Conservation (phyloP, 2,329 filamentous ascomycete species). For the Karstenula rhodostoma region DNA sequence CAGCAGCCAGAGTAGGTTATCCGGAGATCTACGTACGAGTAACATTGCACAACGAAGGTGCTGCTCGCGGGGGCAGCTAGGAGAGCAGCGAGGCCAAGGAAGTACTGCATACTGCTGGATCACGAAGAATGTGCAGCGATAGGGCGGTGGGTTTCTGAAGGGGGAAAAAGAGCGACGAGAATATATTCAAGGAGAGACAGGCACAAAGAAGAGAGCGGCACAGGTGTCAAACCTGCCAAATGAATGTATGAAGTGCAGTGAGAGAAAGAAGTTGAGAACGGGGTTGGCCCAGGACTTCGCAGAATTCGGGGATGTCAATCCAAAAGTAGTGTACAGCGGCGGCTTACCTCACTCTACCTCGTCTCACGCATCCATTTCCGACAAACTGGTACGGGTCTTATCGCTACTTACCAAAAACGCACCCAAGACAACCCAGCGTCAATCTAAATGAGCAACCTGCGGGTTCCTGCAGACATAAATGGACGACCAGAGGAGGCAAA, state of each 20-base stretch:
- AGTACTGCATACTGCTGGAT: slow-evolving; percentile 23
- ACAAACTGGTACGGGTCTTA: background rate
- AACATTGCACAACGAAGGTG: slow-evolving; percentile 71
- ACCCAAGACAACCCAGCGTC: background rate
- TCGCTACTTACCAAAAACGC: slow-evolving; percentile 5
- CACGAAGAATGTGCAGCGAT: slow-evolving; percentile 1
- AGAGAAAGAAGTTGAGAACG: slow-evolving; percentile 4
- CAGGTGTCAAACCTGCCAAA: slow-evolving; percentile 27
- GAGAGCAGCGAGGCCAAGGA: slow-evolving; percentile 24
- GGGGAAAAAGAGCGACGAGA: slow-evolving; percentile 1
- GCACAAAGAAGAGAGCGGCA: slow-evolving; percentile 18
- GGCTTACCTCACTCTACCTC: slow-evolving; percentile 8
- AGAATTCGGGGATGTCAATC: background rate
- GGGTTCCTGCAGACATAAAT: slow-evolving; percentile 23
- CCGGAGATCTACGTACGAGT: background rate
- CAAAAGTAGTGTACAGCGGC: background rate
- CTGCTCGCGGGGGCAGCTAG: slow-evolving; percentile 59
- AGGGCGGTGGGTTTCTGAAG: background rate
- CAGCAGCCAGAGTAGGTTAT: too few relatives aligned
- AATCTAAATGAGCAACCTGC: slow-evolving; percentile 7
- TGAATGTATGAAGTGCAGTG: slow-evolving; percentile 4
- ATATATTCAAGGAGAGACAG: background rate
- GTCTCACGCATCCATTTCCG: slow-evolving; percentile 6
- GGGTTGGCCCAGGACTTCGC: slow-evolving; percentile 4
- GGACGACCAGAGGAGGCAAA: slow-evolving; percentile 4